A percentile compares a stretch with the other conserved stretches of the same genome.
phyloP scores from a whole-genome alignment of 2,329 filamentous ascomycete species.

The Botrytis fragariae region DNA sequence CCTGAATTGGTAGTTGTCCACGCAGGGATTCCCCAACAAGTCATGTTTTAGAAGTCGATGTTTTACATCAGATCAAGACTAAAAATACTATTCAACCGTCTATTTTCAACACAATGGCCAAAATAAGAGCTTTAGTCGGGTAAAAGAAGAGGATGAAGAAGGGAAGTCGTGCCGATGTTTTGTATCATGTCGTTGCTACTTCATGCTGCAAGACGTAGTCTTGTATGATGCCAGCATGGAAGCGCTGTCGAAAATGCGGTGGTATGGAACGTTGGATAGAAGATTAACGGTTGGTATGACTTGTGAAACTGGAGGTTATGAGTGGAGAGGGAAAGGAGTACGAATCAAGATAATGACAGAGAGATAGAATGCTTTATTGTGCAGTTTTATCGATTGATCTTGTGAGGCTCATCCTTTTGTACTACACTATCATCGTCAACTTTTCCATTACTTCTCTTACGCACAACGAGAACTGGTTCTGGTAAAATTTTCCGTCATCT shows the following conservation, averaged over 20 bases:
- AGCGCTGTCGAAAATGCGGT: neutral
- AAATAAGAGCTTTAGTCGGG: no score
- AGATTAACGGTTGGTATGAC: neutral
- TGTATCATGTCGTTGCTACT: neutral
- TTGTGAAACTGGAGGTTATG: neutral
- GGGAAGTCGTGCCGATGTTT: slow-evolving; percentile 7
- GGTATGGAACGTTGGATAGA: neutral
- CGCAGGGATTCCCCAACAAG: neutral
- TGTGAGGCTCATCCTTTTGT: neutral
- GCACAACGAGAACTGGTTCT: neutral
- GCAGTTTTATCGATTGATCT: neutral
- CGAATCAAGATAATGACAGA: neutral
- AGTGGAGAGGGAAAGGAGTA: neutral
- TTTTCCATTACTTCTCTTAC: neutral
- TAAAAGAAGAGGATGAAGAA: neutral
- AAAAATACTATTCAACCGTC: neutral
- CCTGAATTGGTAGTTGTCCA: neutral
- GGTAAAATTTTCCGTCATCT: neutral
- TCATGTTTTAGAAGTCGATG: neutral
- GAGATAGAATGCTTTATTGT: neutral
- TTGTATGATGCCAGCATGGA: neutral
- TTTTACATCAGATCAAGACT: slow-evolving; percentile 4
- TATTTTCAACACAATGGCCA: neutral
- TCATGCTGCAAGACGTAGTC: neutral
- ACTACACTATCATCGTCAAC: neutral